These are phyloP conservation scores for Raffaelea albimanens DNA, from an alignment of 2,329 filamentous ascomycete genomes.

Conservation along the genomic window DNA sequence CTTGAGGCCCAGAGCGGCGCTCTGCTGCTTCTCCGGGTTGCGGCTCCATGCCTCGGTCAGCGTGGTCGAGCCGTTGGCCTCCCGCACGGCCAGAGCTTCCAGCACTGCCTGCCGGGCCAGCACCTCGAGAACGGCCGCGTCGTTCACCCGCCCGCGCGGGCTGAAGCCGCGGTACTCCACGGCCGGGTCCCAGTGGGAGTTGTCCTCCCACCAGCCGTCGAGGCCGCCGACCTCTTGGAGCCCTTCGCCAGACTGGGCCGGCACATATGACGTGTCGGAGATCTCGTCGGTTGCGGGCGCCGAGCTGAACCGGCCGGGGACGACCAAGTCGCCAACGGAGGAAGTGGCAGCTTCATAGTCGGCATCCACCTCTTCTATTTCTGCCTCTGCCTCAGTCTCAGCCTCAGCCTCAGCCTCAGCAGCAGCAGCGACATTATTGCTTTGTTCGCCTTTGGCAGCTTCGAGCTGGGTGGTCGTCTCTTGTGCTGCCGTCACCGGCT, in stretches of 20 bases:
- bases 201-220: constrained; percentile 43
- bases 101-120: constrained; percentile 40
- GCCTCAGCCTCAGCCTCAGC: constrained; percentile 5
- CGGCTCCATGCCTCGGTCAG: constrained; percentile 20
- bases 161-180: constrained; percentile 36
- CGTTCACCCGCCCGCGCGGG: constrained; percentile 27
- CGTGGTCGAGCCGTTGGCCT: constrained; percentile 6
- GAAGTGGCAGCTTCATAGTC: background rate
- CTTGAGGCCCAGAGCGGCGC: constrained; percentile 23
- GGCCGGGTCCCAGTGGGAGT: constrained; percentile 40
- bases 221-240: constrained; percentile 39
- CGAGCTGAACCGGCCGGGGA: constrained; percentile 14
- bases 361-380: background rate
- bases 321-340: constrained; percentile 11
- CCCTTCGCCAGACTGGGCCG: constrained; percentile 34
- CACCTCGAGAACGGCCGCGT: constrained; percentile 36
- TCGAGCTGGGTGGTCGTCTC: too few relatives aligned
- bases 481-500: too few relatives aligned
- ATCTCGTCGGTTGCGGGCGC: constrained; percentile 22
- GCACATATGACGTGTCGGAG: constrained; percentile 30
- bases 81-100: constrained; percentile 40
- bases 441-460: too few relatives aligned
- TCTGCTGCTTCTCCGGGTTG: constrained; percentile 23
- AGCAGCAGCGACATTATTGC: background rate
- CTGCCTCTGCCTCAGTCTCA: background rate